phyloP scores from a whole-genome alignment of 2,329 filamentous ascomycete species.

The Pseudonectria foliicola region DNA sequence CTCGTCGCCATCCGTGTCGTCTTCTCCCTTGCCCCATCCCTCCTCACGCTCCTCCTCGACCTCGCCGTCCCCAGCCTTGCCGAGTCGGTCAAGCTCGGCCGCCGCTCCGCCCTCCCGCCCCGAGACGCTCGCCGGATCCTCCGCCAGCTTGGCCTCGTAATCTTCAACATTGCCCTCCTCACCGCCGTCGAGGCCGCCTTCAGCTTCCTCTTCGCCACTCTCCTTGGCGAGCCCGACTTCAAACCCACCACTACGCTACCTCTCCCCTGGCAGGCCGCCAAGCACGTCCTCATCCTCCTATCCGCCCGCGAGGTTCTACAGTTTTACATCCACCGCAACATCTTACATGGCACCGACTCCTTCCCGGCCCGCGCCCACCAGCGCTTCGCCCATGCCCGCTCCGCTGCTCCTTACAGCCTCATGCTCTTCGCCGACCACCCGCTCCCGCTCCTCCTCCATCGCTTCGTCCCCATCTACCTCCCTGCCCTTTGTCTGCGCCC shows the following conservation, averaged over 20 bases:
- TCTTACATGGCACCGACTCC: conserved; percentile 50
- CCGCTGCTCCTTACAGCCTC: conserved; percentile 53
- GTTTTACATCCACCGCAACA: conserved; percentile 67
- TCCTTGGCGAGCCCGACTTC: conserved; percentile 36
- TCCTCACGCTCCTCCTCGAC: conserved; percentile 69
- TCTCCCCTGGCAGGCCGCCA: conserved; percentile 46
- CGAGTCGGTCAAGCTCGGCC: conserved; percentile 62
- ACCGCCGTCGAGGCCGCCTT: conserved; percentile 37
- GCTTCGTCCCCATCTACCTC: conserved; percentile 58
- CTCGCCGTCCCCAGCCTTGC: conserved; percentile 61
- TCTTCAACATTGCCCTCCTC: conserved; percentile 39
- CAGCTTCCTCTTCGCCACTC: conserved; percentile 28
- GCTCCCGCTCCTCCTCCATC: conserved; percentile 52
- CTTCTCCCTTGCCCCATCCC: conserved; percentile 67
- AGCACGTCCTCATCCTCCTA: conserved; percentile 39
- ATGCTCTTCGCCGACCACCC: conserved; percentile 63
- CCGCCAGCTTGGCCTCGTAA: conserved; percentile 33
- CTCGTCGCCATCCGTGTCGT: conserved; percentile 59
- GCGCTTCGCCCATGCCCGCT: conserved; percentile 44
- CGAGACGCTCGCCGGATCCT: conserved; percentile 29
- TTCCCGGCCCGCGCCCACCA: conserved; percentile 35
- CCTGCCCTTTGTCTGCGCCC: conserved; percentile 59
- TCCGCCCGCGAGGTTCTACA: conserved; percentile 50
- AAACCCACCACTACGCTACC: conserved; percentile 42
- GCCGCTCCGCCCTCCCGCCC: conserved; percentile 40